Evolutionary conservation across 2,329 filamentous ascomycete genomes (phyloP).

Genomic region (Aspergillus niger): DNA sequence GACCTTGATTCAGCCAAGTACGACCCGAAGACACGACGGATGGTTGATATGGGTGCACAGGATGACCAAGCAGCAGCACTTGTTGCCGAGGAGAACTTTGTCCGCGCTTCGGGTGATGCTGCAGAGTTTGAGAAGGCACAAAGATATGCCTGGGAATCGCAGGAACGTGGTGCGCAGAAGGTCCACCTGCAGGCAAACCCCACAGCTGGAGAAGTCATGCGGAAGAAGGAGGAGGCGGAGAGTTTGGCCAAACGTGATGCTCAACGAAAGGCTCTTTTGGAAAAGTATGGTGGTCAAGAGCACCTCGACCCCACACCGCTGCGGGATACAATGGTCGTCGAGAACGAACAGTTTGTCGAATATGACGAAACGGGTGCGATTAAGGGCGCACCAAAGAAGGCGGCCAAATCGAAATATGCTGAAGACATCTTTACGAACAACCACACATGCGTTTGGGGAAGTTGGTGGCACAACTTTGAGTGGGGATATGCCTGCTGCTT

Average conservation of each 20-base stretch:
- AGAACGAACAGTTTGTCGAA: slow-evolving; percentile 86
- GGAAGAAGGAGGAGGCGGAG: slow-evolving; percentile 78
- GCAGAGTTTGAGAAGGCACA: slow-evolving; percentile 90
- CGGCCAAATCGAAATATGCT: slow-evolving; percentile 83
- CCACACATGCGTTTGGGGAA: slow-evolving; percentile 90
- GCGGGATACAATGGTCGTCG: slow-evolving; percentile 68
- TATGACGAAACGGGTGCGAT: slow-evolving; percentile 89
- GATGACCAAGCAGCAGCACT: slow-evolving; percentile 77
- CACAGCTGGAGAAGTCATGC: slow-evolving; percentile 81
- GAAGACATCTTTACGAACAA: slow-evolving; percentile 90
- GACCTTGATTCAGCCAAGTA: slow-evolving; percentile 97
- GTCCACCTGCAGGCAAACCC: slow-evolving; percentile 95
- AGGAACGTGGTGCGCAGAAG: slow-evolving; percentile 77
- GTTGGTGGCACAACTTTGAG: slow-evolving; percentile 93
- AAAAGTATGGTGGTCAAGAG: slow-evolving; percentile 78
- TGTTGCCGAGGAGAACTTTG: slow-evolving; percentile 90
- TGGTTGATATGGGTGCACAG: slow-evolving; percentile 82
- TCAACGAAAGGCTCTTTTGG: slow-evolving; percentile 69
- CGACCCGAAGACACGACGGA: slow-evolving; percentile 90
- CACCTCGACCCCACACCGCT: slow-evolving; percentile 63
- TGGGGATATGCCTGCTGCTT: slow-evolving; percentile 98
- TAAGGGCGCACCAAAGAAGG: slow-evolving; percentile 78
- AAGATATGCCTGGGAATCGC: slow-evolving; percentile 90
- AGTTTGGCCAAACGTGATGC: slow-evolving; percentile 68
- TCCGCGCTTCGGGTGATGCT: slow-evolving; percentile 85